Conservation (phyloP, 805 yeast genomes). For the Metschnikowia cubensis region DNA sequence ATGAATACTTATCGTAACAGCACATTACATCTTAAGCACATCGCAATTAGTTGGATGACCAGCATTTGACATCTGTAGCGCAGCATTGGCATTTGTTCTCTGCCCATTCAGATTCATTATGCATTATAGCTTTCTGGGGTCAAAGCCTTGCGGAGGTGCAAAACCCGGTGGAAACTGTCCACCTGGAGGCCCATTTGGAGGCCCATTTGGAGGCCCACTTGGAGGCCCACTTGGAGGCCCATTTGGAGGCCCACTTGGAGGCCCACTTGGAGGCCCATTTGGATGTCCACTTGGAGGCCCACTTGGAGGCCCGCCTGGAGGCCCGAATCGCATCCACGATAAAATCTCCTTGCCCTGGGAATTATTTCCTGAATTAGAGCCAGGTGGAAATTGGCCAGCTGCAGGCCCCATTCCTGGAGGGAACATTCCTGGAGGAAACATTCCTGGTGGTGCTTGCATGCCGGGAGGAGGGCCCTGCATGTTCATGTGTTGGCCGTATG, state of each 20-base stretch:
- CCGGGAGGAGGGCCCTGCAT: conserved; percentile 7
- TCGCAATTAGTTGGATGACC: no score
- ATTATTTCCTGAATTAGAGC: not conserved
- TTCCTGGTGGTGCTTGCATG: conserved; percentile 14
- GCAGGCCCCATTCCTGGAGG: conserved; percentile 28
- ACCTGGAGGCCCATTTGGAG: conserved; percentile 9
- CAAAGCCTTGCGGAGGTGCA: conserved; percentile 8
- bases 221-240: conserved; percentile 1
- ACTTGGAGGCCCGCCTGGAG: conserved; percentile 4
- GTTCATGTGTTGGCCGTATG: conserved; percentile 7
- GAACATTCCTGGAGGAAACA: conserved; percentile 33
- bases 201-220: conserved; percentile 6
- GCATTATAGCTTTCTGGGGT: not conserved
- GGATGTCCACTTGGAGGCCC: no score
- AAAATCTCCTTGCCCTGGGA: conserved; percentile 8
- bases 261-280: conserved; percentile 7
- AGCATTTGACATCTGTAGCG: no score
- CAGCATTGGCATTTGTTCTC: no score
- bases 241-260: conserved; percentile 6
- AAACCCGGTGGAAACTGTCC: conserved; percentile 10
- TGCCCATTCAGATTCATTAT: no score
- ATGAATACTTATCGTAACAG: no score
- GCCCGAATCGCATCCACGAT: conserved; percentile 16
- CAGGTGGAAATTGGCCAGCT: conserved; percentile 7
- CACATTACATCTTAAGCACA: no score